These are phyloP conservation scores for Pseudofabraea citricarpa DNA, from an alignment of 2,329 filamentous ascomycete species.

Conservation along the genomic window DNA sequence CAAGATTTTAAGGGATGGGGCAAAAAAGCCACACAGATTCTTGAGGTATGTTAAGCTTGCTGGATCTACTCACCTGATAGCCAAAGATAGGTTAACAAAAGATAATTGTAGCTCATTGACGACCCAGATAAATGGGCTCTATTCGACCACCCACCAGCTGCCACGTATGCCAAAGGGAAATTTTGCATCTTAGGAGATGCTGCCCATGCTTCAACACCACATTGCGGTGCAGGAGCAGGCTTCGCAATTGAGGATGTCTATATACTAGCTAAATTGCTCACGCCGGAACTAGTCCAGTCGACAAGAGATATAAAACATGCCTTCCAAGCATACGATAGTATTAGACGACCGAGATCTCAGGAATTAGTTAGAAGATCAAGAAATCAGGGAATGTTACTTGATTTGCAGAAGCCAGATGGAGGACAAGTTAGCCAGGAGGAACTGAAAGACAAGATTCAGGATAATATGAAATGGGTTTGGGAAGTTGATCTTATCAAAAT, in stretches of 20 bases:
- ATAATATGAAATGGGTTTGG: slow-evolving; percentile 15
- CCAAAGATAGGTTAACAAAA: too few species aligned
- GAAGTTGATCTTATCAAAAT: slow-evolving; percentile 12
- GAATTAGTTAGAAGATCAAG: slow-evolving; percentile 33
- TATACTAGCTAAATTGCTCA: slow-evolving; percentile 49
- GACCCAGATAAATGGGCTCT: slow-evolving; percentile 49
- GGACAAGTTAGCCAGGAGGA: slow-evolving; percentile 3
- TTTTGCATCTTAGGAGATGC: slow-evolving; percentile 51
- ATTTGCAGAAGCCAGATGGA: slow-evolving; percentile 7
- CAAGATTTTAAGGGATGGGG: slow-evolving; percentile 38
- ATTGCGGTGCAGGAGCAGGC: slow-evolving; percentile 49
- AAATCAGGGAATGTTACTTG: slow-evolving; percentile 26
- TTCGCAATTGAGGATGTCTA: slow-evolving; percentile 52
- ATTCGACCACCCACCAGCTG: slow-evolving; percentile 46
- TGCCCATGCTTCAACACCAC: slow-evolving; percentile 50
- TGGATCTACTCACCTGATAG: neutral
- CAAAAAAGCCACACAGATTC: slow-evolving; percentile 10
- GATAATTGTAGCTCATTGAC: slow-evolving; percentile 36
- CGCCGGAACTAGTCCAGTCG: slow-evolving; percentile 18
- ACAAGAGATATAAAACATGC: slow-evolving; percentile 24
- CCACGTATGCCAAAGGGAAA: slow-evolving; percentile 36
- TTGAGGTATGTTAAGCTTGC: slow-evolving; percentile 11
- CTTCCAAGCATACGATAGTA: slow-evolving; percentile 32
- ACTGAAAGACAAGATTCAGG: slow-evolving; percentile 3
- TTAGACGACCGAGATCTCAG: slow-evolving; percentile 33